A percentile compares a stretch with the other conserved stretches of the same genome.
Conservation (phyloP, 805 yeast species). For the Suhomyces prunicola region DNA sequence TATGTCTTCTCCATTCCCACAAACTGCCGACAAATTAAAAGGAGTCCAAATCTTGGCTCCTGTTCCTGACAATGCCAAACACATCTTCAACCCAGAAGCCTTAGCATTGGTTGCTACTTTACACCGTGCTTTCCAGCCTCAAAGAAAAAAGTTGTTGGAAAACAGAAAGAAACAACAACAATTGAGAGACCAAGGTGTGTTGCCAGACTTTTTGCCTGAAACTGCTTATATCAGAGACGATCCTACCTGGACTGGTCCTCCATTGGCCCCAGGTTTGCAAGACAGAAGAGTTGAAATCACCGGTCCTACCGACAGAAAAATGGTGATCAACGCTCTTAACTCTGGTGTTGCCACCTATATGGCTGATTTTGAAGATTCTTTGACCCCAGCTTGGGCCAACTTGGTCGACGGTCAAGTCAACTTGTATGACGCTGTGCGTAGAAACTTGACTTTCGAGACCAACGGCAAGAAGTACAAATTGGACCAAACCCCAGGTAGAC, state of each 20-base stretch:
- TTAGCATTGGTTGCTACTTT: constrained; percentile 67
- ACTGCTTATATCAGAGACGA: constrained; percentile 69
- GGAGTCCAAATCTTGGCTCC: constrained; percentile 58
- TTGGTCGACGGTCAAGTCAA: constrained; percentile 80
- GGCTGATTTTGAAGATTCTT: constrained; percentile 85
- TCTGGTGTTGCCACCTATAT: constrained; percentile 77
- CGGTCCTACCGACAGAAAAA: constrained; percentile 81
- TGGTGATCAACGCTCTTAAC: constrained; percentile 80
- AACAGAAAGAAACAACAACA: constrained; percentile 62
- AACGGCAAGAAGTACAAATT: constrained; percentile 45
- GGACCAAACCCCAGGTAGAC: constrained; percentile 47
- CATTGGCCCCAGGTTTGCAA: constrained; percentile 67
- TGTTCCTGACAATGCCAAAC: constrained; percentile 45
- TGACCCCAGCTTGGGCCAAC: constrained; percentile 81
- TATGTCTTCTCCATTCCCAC: constrained; percentile 49
- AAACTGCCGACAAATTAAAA: constrained; percentile 38
- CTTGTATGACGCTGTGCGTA: constrained; percentile 71
- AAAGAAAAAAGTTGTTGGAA: constrained; percentile 55
- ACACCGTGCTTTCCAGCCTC: constrained; percentile 68
- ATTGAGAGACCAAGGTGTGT: constrained; percentile 57
- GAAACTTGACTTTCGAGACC: constrained; percentile 46
- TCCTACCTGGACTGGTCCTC: constrained; percentile 72
- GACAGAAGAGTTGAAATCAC: constrained; percentile 81
- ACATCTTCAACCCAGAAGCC: constrained; percentile 59
- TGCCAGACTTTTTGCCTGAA: constrained; percentile 64